These are phyloP conservation scores for Linnemannia schmuckeri DNA, from an alignment of 192 early-diverging fungal genomes.

Conservation along the genomic window DNA sequence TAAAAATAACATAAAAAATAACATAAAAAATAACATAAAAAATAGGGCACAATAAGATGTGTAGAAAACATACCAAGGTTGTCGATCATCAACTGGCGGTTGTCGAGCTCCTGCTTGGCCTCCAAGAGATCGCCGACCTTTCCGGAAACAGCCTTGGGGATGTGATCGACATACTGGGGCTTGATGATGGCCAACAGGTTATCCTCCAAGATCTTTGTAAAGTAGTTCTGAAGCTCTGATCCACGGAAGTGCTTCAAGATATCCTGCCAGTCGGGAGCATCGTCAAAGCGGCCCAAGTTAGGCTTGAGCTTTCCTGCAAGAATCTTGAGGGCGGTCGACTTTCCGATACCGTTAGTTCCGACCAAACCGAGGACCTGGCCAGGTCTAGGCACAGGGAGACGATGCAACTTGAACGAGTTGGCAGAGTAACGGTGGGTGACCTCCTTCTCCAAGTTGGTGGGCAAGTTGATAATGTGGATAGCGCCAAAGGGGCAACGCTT, in stretches of 20 bases:
- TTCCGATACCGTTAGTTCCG: conserved; percentile 97
- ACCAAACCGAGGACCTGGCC: conserved; percentile 98
- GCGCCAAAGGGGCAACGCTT: conserved; percentile 98
- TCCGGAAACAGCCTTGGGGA: conserved; percentile 86
- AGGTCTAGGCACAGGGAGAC: conserved; percentile 93
- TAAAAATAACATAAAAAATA: not conserved
- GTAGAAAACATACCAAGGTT: conserved; percentile 64
- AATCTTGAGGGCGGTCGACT: conserved; percentile 95
- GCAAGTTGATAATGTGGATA: conserved; percentile 97
- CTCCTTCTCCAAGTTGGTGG: conserved; percentile 93
- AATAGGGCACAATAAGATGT: not conserved
- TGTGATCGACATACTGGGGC: conserved; percentile 95
- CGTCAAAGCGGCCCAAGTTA: conserved; percentile 88
- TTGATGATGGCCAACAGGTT: conserved; percentile 96
- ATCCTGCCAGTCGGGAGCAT: conserved; percentile 96
- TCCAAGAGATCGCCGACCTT: conserved; percentile 80
- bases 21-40: not conserved
- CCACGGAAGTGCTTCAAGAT: conserved; percentile 97
- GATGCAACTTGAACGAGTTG: conserved; percentile 98
- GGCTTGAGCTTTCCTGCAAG: conserved; percentile 95
- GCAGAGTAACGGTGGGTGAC: conserved; percentile 97
- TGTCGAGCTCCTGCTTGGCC: conserved; percentile 78
- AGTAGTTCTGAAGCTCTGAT: conserved; percentile 98
- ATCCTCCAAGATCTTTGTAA: conserved; percentile 97
- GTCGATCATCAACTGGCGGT: conserved; percentile 81